Base-by-base conservation (phyloP, 2,329 filamentous ascomycete species). In the Fusarium torreyae region DNA sequence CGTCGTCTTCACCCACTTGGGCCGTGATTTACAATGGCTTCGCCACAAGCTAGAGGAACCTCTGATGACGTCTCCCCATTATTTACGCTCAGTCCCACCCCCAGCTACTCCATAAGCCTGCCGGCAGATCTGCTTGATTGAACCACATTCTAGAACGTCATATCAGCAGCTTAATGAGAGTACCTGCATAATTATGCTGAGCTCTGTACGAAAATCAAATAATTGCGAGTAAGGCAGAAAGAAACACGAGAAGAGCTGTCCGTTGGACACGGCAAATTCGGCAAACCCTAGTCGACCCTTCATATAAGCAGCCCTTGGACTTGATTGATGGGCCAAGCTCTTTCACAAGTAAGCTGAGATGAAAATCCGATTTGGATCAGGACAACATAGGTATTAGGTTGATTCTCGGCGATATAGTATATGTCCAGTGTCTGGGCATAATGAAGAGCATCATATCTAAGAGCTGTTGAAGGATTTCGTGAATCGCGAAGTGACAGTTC, bases 61-160 rank as follows among this genome's bases (percentile, higher is more conserved):
- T 26, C 22, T 28, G 51, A 70, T 70, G 67, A 68, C 63, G 55
- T 56, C 38, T 61, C 33, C 57, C 34, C 17, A 31, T 31, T 31
- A 31, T 31, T 31, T 31, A 56, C 52, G 33, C 48, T 26, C 45
- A 24, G 40, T 53, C 34, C 55, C 43, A 51, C 50, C 51, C 40
- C 14, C 33, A 36, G 40, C 39, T 45, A 45, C 40, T 46, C 28
- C 18, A 36, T 46, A 42, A 18, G 40, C 15, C 20, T 5, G 8
- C 44, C 33, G 28, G 26, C 17, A 38, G 39, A 58, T 46, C 44
- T 65, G 18, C 44, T 36, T 51, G 28, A 24, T 26, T 24, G 36
- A 54, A 55, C 36, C 38, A 24, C 39, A 48, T 61, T 69, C 53
- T 40, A 44, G 46, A 69, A 66, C 44, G 28, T 42, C 43, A 52